A percentile compares a stretch with the other conserved stretches of the same genome.
phyloP scores from a whole-genome alignment of 176 grass and related monocot species.

The Zoysia japonica region DNA sequence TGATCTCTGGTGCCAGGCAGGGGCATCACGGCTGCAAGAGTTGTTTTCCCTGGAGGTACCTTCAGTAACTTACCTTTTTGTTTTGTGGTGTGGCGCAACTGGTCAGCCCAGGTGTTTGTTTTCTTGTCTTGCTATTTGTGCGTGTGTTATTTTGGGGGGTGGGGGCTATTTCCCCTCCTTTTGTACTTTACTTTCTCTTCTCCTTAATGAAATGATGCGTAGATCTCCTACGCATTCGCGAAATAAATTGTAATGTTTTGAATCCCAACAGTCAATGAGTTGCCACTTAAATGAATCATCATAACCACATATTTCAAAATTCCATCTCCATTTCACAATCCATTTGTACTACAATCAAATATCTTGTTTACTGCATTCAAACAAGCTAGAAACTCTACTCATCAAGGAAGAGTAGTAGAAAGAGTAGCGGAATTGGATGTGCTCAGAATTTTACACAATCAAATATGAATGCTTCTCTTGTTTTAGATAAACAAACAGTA shows the following conservation, averaged over 20 bases:
- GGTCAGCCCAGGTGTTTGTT: no score
- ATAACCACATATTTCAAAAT: neutral
- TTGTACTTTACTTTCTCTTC: no score
- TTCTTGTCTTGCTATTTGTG: no score
- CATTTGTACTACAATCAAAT: conserved; percentile 11
- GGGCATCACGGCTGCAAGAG: no score
- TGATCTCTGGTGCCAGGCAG: no score
- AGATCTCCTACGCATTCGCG: no score
- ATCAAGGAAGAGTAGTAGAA: neutral
- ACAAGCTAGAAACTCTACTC: neutral
- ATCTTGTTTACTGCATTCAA: neutral
- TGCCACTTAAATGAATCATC: neutral
- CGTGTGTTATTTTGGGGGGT: no score
- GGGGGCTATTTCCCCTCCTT: no score
- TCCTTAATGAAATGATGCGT: no score
- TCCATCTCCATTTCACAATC: neutral
- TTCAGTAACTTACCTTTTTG: no score
- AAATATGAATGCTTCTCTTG: conserved; percentile 4
- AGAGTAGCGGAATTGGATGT: neutral
- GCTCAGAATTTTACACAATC: neutral
- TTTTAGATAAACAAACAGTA: neutral
- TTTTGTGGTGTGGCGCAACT: no score
- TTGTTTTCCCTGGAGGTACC: no score
- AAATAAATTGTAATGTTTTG: neutral
- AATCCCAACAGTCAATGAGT: neutral